Evolutionary conservation across 345 rosid genomes (phyloP), one percentile per base, ranked within the genome.

Genomic region (Erysimum cheiranthoides): DNA sequence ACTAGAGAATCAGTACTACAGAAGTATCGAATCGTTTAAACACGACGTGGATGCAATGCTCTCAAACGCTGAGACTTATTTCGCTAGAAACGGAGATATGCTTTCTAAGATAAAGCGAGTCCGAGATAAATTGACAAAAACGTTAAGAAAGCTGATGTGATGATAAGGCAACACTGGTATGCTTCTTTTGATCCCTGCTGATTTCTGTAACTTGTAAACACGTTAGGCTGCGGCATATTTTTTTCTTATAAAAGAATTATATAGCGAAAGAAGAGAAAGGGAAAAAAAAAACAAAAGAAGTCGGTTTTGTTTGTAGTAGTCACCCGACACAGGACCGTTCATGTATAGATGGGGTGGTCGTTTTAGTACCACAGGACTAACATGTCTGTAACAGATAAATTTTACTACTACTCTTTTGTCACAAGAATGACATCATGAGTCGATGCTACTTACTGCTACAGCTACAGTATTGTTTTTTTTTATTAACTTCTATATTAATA

Each of bases 1-100:
- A 85, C 71, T 95, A 80, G 85, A 82, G 79, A 95, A 85, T 73
- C 78, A 82, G 78, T 95, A 92, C 76, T 95, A 90, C 76, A 84
- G 98, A 75, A 89, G 81, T 40, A 34, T 82, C 46, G 92, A 87
- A 52, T 93, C 93, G 3, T 84, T 85, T 79, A 82, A 84, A 76
- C 89, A 88, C 67, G 99, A 92, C 80, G 47, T 92, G 65, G 70
- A 46, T 14, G 86, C 86, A 66, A 89, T 88, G 96, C 75, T 93
- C 61, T 70, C 84, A 17, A 95, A 92, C 65, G 97, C 90, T 2
- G 81, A 83, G 73, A 77, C 84, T 28, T 89, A 89, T 83, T 88
- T 86, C 42, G 73, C 13, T 6, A 84, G 61, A 66, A 84, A 76
- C 51, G 68, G 70, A 13, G 82, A 77, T 27, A 51, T 82, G 35